Evolutionary conservation across 129 eudicot genomes (phyloP).

Genomic region (Tanacetum coccineum): DNA sequence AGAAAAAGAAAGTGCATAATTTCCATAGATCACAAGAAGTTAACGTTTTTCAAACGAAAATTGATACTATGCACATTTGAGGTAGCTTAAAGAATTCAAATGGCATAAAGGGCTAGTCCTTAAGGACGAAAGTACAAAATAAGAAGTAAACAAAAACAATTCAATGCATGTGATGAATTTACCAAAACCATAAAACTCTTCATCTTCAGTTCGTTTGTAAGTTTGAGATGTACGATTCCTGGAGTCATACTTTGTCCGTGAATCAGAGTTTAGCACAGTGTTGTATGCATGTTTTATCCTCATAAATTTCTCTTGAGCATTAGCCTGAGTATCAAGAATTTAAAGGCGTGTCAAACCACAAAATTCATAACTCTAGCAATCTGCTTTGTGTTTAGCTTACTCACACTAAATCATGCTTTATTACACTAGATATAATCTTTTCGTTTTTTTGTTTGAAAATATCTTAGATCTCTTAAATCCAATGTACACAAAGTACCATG

Average conservation of each 20-base stretch:
- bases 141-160: background rate
- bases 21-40: background rate
- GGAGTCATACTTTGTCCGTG: slow-evolving; percentile 51
- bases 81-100: background rate
- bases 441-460: slow-evolving; percentile 8
- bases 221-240: slow-evolving; percentile 46
- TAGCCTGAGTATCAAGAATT: slow-evolving; percentile 46
- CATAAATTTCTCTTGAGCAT: slow-evolving; percentile 89
- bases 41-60: background rate
- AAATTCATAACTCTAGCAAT: background rate
- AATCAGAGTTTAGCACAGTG: slow-evolving; percentile 60
- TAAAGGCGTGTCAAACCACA: slow-evolving; percentile 3
- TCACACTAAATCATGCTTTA: background rate
- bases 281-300: slow-evolving; percentile 97
- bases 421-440: background rate
- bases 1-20: slow-evolving; percentile 3
- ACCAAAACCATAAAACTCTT: slow-evolving; percentile 95
- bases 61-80: background rate
- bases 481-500: background rate
- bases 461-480: background rate
- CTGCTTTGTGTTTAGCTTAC: background rate
- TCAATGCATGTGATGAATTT: slow-evolving; percentile 11
- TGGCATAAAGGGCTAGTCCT: background rate
- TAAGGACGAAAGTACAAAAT: slow-evolving; percentile 1
- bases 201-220: slow-evolving; percentile 49